Percentiles rank a stretch among this genome's conserved stretches.
phyloP scores from a whole-genome alignment of 768 basidiomycete genomes.

The Rubroboletus satanas region DNA sequence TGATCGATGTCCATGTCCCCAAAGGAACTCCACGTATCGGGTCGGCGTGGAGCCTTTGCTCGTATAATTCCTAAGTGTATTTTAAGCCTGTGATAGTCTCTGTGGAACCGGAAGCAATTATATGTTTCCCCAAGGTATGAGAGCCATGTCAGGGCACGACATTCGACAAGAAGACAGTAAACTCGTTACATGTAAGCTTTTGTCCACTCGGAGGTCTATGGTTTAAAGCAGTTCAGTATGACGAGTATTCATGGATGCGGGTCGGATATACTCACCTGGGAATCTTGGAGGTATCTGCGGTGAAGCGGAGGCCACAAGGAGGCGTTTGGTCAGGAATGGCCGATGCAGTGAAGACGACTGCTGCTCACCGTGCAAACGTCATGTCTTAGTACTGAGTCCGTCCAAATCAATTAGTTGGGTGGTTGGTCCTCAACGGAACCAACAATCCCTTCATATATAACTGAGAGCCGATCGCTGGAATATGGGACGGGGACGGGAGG shows the following conservation, averaged over 20 bases:
- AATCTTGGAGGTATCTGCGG: slow-evolving; percentile 65
- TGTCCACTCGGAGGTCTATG: slow-evolving; percentile 62
- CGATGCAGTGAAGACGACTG: background rate
- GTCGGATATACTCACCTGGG: slow-evolving; percentile 43
- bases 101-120: slow-evolving; percentile 24
- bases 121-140: background rate
- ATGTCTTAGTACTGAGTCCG: slow-evolving; percentile 28
- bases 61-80: slow-evolving; percentile 58
- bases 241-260: background rate
- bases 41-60: slow-evolving; percentile 24
- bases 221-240: slow-evolving; percentile 1
- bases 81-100: slow-evolving; percentile 72
- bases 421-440: background rate
- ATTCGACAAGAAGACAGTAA: background rate
- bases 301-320: background rate
- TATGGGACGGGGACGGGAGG: slow-evolving; percentile 5
- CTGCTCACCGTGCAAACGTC: slow-evolving; percentile 57
- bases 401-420: background rate
- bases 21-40: slow-evolving; percentile 13
- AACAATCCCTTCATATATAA: background rate
- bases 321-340: background rate
- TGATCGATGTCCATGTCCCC: slow-evolving; percentile 1
- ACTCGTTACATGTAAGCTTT: slow-evolving; percentile 31
- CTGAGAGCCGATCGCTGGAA: background rate
- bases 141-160: background rate